Base-by-base conservation (phyloP, 2,329 filamentous ascomycete genomes). In the Polychaeton citri region DNA sequence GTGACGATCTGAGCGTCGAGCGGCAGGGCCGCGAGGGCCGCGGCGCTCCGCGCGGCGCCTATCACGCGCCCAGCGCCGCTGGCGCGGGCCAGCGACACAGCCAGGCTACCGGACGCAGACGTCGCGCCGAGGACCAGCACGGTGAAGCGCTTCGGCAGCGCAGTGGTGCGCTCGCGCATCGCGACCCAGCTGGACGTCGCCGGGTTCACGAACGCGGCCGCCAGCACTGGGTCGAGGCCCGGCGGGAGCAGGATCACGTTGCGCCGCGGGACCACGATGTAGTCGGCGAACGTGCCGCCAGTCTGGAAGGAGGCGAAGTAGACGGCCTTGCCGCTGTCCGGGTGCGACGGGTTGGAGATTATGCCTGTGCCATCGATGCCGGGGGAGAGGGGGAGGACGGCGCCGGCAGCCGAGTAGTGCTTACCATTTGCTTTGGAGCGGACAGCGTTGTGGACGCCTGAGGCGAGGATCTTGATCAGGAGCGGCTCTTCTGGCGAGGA, bases 101-200 rank as follows among this genome's bases (percentile, higher is more conserved):
- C 72, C 0, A 71, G 51, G 3, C 60, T 57, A 1, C 72, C 72
- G 30, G 66, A 70, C 0, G 65, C 63, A 13, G 64, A 68, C 1
- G 71, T 73, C 0, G 62, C 71, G 1, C 72, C 72, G 10, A 72
- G 41, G 30, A 75, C 63, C 10, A 72, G 55, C 3, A 66, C 64
- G 3, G 60, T 64, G 46, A 69, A 74, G 4, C 57, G 52, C 15
- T 50, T 32, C 2, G 60, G 58, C 3, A 69, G 51, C 5, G 54
- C 43, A 4, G 40, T 43, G 0, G 63, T 62, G 5, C 71, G 61
- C 26, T 62, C 56, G 16, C 55, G 60, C 21, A 76, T 54, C 4
- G 69, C 71, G 69, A 76, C 72, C 71, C 71, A 76, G 28, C 62
- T 65, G 36, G 64, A 66, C 59, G 72, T 64, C 18, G 64, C 68